These are phyloP conservation scores for Mrakia blollopis DNA, from an alignment of 768 basidiomycete genomes.

Conservation along the genomic window DNA sequence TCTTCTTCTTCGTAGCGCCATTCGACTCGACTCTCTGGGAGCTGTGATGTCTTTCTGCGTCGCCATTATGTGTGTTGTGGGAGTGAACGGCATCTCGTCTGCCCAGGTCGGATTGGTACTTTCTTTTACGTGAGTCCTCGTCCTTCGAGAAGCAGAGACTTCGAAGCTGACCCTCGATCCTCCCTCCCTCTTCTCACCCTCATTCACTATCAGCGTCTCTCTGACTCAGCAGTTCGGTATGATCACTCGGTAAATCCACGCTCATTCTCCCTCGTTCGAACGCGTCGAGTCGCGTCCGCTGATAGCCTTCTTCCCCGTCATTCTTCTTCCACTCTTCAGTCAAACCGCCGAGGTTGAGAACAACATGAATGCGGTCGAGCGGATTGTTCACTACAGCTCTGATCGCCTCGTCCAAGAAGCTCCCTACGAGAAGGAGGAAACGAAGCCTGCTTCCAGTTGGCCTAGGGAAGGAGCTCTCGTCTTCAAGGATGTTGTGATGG, in stretches of 20 bases:
- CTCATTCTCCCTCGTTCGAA: too few species aligned
- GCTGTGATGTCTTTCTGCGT: constrained; percentile 16
- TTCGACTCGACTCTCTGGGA: constrained; percentile 8
- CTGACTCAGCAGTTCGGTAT: constrained; percentile 26
- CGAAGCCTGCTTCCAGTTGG: constrained; percentile 62
- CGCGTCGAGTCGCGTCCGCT: background rate
- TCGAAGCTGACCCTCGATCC: too few species aligned
- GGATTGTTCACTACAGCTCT: constrained; percentile 68
- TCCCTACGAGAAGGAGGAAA: constrained; percentile 46
- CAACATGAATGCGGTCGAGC: constrained; percentile 62
- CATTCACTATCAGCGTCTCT: too few species aligned
- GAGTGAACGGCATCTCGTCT: constrained; percentile 15
- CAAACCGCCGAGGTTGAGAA: constrained; percentile 70
- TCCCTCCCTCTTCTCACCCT: too few species aligned
- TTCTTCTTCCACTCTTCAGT: constrained; percentile 7
- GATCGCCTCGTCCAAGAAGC: constrained; percentile 74
- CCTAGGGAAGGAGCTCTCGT: constrained; percentile 67
- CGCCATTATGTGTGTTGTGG: constrained; percentile 22
- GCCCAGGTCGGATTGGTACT: constrained; percentile 22
- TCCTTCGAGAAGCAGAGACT: background rate
- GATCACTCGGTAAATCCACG: constrained; percentile 19
- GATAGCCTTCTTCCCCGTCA: background rate
- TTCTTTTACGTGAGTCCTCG: background rate
- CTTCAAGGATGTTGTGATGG: constrained; percentile 52
- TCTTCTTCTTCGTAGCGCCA: background rate